phyloP scores from a whole-genome alignment of 345 rosid species.

The Lumnitzera racemosa region DNA sequence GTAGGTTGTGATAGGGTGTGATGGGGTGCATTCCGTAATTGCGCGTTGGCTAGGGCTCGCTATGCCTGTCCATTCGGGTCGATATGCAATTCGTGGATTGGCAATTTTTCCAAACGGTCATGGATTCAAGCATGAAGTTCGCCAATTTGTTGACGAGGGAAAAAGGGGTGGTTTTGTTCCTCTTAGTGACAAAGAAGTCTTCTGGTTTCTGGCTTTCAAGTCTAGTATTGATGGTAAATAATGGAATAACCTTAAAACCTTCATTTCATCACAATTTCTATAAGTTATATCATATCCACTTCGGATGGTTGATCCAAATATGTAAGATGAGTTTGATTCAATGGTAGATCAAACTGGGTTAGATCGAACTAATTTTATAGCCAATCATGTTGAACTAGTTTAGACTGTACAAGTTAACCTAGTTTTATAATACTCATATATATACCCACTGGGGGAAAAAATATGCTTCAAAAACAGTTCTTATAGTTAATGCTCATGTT shows the following conservation, averaged over 20 bases:
- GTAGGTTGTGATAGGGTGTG: conserved; percentile 35
- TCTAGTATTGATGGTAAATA: conserved; percentile 14
- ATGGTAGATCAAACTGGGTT: too few relatives aligned
- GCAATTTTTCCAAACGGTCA: conserved; percentile 29
- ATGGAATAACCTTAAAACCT: neutral
- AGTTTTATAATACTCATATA: too few relatives aligned
- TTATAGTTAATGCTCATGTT: too few relatives aligned
- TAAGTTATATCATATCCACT: too few relatives aligned
- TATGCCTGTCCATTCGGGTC: conserved; percentile 16
- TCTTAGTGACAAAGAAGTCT: conserved; percentile 24
- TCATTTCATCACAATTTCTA: too few relatives aligned
- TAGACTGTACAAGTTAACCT: too few relatives aligned
- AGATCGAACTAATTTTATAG: too few relatives aligned
- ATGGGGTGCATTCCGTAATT: conserved; percentile 28
- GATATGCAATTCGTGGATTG: conserved; percentile 25
- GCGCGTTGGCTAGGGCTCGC: conserved; percentile 30
- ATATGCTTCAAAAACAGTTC: too few relatives aligned
- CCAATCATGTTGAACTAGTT: too few relatives aligned
- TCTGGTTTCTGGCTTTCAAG: conserved; percentile 13
- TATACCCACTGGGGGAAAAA: too few relatives aligned
- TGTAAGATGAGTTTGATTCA: too few relatives aligned
- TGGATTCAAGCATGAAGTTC: conserved; percentile 7
- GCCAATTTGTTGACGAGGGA: conserved; percentile 19
- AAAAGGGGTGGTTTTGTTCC: conserved; percentile 24
- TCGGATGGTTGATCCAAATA: too few relatives aligned